A percentile compares a stretch with the other conserved stretches of the same genome.
These are phyloP conservation scores for Backusella morwellensis DNA, from an alignment of 192 early-diverging fungal species.

Conservation along the genomic window DNA sequence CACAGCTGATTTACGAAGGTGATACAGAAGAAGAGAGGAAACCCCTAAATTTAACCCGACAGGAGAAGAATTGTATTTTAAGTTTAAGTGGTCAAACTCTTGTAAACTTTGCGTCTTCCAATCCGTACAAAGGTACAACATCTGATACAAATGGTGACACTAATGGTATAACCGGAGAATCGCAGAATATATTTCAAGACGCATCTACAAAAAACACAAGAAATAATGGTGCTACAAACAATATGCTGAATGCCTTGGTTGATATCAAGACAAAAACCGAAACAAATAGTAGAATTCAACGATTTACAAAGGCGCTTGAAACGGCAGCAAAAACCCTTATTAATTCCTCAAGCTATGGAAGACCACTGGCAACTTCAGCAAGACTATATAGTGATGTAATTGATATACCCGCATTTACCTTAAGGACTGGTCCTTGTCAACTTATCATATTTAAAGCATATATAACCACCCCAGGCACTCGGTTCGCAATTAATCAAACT, in stretches of 20 bases:
- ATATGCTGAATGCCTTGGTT: background rate
- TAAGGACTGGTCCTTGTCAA: slow-evolving; percentile 22
- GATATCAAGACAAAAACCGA: background rate
- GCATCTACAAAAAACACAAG: background rate
- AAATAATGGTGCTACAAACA: background rate
- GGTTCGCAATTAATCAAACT: slow-evolving; percentile 25
- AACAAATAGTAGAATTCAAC: background rate
- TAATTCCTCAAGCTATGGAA: slow-evolving; percentile 12
- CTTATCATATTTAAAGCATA: slow-evolving; percentile 29
- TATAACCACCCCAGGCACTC: slow-evolving; percentile 24
- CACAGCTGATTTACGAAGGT: slow-evolving; percentile 16
- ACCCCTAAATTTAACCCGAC: background rate
- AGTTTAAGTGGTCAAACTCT: slow-evolving; percentile 9
- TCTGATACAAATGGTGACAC: background rate
- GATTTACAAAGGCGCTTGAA: slow-evolving; percentile 15
- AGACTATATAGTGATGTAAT: slow-evolving; percentile 21
- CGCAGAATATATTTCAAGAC: background rate
- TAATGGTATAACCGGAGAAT: background rate
- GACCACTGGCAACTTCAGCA: slow-evolving; percentile 18
- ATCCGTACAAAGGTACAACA: background rate
- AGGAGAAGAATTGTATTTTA: slow-evolving; percentile 1
- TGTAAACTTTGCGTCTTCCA: background rate
- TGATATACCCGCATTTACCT: slow-evolving; percentile 30
- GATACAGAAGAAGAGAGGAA: slow-evolving; percentile 2
- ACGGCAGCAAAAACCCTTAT: slow-evolving; percentile 9